Conservation (phyloP, 441 rosid genomes). For the Biscutella laevigata region DNA sequence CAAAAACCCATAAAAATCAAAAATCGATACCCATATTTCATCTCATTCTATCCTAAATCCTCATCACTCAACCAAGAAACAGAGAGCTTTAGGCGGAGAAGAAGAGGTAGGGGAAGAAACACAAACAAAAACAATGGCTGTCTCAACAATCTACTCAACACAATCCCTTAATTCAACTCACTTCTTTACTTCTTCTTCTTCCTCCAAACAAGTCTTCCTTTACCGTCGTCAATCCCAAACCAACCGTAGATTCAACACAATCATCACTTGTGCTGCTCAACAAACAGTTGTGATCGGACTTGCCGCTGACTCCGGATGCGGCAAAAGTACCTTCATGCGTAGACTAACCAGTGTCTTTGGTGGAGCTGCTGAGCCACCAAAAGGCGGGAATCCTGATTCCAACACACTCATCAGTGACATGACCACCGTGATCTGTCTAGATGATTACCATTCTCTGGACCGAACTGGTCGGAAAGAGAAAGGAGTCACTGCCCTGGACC, state of each 20-base stretch:
- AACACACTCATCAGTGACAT: slow-evolving; percentile 91
- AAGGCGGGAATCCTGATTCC: slow-evolving; percentile 93
- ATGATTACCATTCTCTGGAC: slow-evolving; percentile 87
- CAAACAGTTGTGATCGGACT: slow-evolving; percentile 82
- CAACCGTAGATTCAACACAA: slow-evolving; percentile 25
- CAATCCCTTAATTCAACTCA: slow-evolving; percentile 68
- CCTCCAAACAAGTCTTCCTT: slow-evolving; percentile 38
- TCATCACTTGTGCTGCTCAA: slow-evolving; percentile 47
- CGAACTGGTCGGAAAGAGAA: slow-evolving; percentile 79
- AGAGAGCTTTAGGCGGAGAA: slow-evolving; percentile 24
- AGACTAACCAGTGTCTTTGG: slow-evolving; percentile 90
- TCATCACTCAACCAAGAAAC: slow-evolving; percentile 20
- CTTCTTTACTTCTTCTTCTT: slow-evolving; percentile 49
- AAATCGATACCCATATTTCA: slow-evolving; percentile 23
- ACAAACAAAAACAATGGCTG: slow-evolving; percentile 35
- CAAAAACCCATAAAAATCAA: slow-evolving; percentile 21
- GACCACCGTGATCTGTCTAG: slow-evolving; percentile 88
- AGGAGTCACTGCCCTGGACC: slow-evolving; percentile 93
- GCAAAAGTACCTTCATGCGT: slow-evolving; percentile 96
- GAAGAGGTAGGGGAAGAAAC: neutral
- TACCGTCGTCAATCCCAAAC: slow-evolving; percentile 30
- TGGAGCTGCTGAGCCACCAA: slow-evolving; percentile 91
- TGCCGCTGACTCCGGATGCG: slow-evolving; percentile 97
- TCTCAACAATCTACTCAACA: slow-evolving; percentile 42
- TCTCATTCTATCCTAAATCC: slow-evolving; percentile 23